phyloP scores from a whole-genome alignment of 1,284 basidiomycete genomes.

The Rhodotorula sp. region DNA sequence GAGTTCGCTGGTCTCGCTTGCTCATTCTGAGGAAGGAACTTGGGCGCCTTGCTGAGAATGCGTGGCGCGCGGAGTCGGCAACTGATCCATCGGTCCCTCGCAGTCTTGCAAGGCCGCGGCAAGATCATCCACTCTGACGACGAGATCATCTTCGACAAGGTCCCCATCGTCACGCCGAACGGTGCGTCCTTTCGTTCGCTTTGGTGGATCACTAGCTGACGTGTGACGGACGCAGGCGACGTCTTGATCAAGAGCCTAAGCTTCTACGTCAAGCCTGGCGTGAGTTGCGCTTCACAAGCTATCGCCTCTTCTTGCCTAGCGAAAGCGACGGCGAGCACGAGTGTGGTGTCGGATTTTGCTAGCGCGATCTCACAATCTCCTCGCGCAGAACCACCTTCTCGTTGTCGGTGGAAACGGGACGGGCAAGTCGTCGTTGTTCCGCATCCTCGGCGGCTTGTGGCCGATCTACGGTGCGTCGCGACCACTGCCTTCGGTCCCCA shows the following conservation, averaged over 20 bases:
- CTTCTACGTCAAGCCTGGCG: conserved; percentile 86
- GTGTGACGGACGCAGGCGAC: background rate
- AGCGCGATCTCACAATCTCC: too few species aligned
- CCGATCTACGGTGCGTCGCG: conserved; percentile 73
- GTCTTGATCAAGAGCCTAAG: conserved; percentile 66
- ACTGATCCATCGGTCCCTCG: too few species aligned
- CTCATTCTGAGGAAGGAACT: too few species aligned
- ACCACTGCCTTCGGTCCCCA: background rate
- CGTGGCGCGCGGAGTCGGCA: too few species aligned
- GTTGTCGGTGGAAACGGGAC: conserved; percentile 73
- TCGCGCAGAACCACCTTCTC: conserved; percentile 72
- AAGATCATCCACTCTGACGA: conserved; percentile 71
- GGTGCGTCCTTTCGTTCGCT: conserved; percentile 51
- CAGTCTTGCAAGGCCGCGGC: conserved; percentile 78
- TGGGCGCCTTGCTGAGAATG: too few species aligned
- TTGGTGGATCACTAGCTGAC: rapidly evolving
- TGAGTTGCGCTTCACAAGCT: conserved; percentile 52
- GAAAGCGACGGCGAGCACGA: background rate
- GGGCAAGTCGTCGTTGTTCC: conserved; percentile 88
- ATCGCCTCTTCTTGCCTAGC: conserved; percentile 3
- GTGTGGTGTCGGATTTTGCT: background rate
- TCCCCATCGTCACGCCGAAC: conserved; percentile 94
- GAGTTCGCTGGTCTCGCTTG: conserved; percentile 47
- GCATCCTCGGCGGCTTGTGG: conserved; percentile 95
- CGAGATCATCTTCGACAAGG: conserved; percentile 85